These are phyloP conservation scores for Trichoderma gamsii DNA, from an alignment of 495 filamentous ascomycete genomes.

Conservation along the genomic window DNA sequence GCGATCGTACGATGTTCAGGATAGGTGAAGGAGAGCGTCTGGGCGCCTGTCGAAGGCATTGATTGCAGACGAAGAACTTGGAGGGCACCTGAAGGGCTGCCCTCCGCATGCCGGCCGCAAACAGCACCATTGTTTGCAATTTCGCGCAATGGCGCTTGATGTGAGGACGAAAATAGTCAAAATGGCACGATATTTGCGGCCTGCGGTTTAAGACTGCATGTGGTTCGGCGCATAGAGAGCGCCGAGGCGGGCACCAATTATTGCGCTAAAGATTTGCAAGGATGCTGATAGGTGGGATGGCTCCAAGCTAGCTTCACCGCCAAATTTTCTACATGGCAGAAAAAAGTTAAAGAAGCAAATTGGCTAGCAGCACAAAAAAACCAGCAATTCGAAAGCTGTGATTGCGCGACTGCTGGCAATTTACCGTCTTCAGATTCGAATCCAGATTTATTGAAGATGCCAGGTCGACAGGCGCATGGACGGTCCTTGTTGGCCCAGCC, in stretches of 20 bases:
- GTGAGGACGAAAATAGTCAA: background rate
- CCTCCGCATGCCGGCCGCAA: conserved; percentile 46
- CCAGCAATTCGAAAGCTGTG: background rate
- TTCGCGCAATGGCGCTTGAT: background rate
- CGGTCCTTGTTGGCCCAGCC: conserved; percentile 36
- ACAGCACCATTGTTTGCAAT: conserved; percentile 34
- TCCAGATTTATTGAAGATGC: conserved; percentile 43
- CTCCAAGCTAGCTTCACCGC: background rate
- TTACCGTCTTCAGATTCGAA: background rate
- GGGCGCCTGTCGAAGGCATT: conserved; percentile 48
- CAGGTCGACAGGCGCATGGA: conserved; percentile 61
- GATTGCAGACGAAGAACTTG: conserved; percentile 55
- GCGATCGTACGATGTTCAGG: conserved; percentile 22
- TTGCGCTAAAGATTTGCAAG: background rate
- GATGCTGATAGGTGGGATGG: conserved; percentile 13
- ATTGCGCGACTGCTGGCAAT: background rate
- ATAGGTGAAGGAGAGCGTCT: conserved; percentile 27
- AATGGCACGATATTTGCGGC: conserved; percentile 5
- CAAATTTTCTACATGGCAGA: conserved; percentile 18
- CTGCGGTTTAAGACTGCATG: background rate
- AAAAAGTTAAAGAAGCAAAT: conserved; percentile 5
- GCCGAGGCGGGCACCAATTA: background rate
- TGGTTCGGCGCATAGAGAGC: background rate
- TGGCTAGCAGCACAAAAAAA: background rate
- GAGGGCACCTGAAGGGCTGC: conserved; percentile 48